Percentiles rank a stretch among this genome's conserved stretches.
These are phyloP conservation scores for Ganoderma lucidum DNA, from an alignment of 1,284 basidiomycete species.

Conservation along the genomic window DNA sequence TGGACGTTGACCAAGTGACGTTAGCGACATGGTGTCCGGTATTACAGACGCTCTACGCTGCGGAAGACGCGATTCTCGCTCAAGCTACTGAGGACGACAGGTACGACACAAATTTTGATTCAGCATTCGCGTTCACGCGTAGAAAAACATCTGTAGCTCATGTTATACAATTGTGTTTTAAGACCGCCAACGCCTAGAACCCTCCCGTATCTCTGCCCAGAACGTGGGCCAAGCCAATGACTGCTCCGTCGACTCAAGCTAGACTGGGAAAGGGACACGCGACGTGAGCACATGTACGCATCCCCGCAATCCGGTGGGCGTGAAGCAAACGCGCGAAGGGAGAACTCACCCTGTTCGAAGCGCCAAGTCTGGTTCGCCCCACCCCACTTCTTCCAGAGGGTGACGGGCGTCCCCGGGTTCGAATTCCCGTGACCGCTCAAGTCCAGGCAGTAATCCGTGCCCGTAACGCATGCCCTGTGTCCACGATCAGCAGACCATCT, in stretches of 20 bases:
- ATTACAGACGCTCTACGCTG: background rate
- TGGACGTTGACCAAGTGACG: background rate
- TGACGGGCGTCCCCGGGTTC: constrained; percentile 36
- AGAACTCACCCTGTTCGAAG: constrained; percentile 36
- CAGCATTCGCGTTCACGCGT: background rate
- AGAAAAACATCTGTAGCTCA: background rate
- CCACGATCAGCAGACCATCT: background rate
- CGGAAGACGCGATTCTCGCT: background rate
- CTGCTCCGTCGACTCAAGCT: background rate
- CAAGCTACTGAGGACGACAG: background rate
- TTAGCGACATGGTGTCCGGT: background rate
- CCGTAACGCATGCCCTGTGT: constrained; percentile 32
- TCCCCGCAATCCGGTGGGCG: background rate
- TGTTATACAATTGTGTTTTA: background rate
- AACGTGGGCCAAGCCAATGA: background rate
- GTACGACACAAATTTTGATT: background rate
- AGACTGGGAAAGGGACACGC: background rate
- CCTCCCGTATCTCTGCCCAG: background rate
- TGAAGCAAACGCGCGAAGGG: background rate
- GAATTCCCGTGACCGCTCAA: constrained; percentile 39
- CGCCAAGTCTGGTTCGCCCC: constrained; percentile 39
- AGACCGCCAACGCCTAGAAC: background rate
- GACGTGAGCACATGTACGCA: constrained; percentile 2
- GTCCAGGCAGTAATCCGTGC: constrained; percentile 36
- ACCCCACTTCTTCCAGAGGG: constrained; percentile 38